Evolutionary conservation across 148 eudicot species (phyloP).

Genomic region (Persicaria maculosa): DNA sequence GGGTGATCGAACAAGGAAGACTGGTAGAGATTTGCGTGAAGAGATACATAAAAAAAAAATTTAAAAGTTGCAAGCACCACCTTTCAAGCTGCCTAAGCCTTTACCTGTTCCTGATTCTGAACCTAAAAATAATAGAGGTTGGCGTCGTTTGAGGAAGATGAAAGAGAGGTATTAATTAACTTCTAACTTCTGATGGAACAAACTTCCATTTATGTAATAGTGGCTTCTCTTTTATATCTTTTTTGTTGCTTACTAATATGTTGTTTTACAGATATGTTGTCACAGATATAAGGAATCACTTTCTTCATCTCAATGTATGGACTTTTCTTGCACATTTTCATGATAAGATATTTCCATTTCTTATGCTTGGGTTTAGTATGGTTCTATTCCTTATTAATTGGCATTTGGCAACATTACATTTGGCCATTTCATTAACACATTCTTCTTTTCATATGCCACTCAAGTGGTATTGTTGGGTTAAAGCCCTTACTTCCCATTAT

Average conservation of each 20-base stretch:
- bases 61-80: conserved; percentile 92
- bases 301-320: background rate
- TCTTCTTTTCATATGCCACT: background rate
- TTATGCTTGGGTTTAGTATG: background rate
- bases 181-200: background rate
- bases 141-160: conserved; percentile 85
- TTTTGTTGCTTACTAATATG: background rate
- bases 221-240: background rate
- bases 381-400: background rate
- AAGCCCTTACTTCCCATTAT: background rate
- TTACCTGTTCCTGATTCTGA: conserved; percentile 95
- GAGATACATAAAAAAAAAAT: conserved; percentile 89
- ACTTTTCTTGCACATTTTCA: background rate
- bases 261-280: conserved; percentile 44
- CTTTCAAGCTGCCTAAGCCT: conserved; percentile 93
- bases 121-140: conserved; percentile 94
- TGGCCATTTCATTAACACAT: background rate
- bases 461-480: background rate
- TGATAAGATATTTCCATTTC: background rate
- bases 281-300: conserved; percentile 72
- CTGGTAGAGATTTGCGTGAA: conserved; percentile 63
- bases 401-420: background rate
- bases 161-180: conserved; percentile 42
- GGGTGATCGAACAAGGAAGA: conserved; percentile 78
- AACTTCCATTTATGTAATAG: background rate